Conservation (phyloP, 192 early-diverging fungal genomes). For the Coemansia aciculifera region DNA sequence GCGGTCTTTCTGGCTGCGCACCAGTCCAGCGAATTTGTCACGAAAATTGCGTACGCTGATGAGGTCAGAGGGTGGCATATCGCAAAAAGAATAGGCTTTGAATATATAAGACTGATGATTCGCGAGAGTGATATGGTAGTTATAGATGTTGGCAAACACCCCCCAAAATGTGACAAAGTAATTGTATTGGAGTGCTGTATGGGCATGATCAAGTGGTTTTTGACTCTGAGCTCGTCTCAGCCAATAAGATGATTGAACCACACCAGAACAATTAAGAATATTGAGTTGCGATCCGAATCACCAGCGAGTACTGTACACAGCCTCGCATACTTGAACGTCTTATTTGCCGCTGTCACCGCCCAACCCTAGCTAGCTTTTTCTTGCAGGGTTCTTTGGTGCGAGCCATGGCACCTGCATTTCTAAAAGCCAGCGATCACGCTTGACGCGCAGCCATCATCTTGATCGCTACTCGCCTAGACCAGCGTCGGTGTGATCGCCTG, state of each 20-base stretch:
- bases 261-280: neutral
- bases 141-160: too few species aligned
- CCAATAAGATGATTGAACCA: too few species aligned
- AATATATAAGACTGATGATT: neutral
- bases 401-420: too few species aligned
- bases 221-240: too few species aligned
- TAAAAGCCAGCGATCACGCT: neutral
- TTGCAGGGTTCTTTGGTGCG: too few species aligned
- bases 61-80: constrained; percentile 51
- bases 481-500: neutral
- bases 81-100: neutral
- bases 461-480: neutral
- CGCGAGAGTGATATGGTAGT: too few species aligned
- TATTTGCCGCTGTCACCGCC: neutral
- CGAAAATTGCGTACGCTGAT: constrained; percentile 53
- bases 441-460: neutral
- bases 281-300: too few species aligned
- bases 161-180: neutral
- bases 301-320: too few species aligned
- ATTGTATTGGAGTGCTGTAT: neutral
- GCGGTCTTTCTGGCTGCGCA: constrained; percentile 45
- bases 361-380: too few species aligned
- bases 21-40: constrained; percentile 47
- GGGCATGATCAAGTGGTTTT: neutral
- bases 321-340: neutral